Evolutionary conservation across 768 basidiomycete genomes (phyloP), one percentile per base, ranked within the genome.

Genomic region (Nevesoporus exiguus): DNA sequence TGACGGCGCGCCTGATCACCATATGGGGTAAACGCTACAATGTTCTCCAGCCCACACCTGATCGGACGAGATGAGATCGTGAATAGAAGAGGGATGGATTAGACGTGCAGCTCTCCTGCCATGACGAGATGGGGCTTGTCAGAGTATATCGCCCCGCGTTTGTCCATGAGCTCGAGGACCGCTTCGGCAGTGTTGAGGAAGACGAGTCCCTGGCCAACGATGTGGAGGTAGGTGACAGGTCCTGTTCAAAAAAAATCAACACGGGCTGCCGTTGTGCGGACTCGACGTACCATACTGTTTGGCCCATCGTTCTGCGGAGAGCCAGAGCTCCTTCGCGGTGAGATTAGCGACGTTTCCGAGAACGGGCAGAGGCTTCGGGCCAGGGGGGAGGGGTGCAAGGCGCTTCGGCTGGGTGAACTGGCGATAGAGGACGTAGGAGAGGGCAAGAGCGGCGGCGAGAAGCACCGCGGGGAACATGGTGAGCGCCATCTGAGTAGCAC

Each of bases 111-210:
- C 48, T 90, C 86, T 22, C 84, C 82, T 14, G 72, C 74, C 88
- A 91, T 90, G 41, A 85, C 75, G 22, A 88, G 72, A 24, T 73
- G 71, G 0, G 86, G 86, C 66, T 85, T 87, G 71, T 90, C 89
- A 8, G 88, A 84, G 66, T 90, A 90, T 27, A 88, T 83, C 9
- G 78, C 72, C 7, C 87, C 85, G 29, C 81, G 79, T 63, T 81
- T 85, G 51, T 90, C 88, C 58, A 92, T 71, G 51, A 92, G 69
- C 33, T 89, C 88, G 36, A 74, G 73, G 0, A 77, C 79, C 0
- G 77, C 82, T 34, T 85, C 77, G 7, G 77, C 76, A 31, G 78
- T 79, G 68, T 83, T 86, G 48, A 90, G 61, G 69, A 90, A 85
- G 29, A 90, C 73, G 31, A 91, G 77, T 2, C 80, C 78, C 55